These are phyloP conservation scores for Quercus cerris DNA, from an alignment of 306 rosid genomes.

Conservation along the genomic window DNA sequence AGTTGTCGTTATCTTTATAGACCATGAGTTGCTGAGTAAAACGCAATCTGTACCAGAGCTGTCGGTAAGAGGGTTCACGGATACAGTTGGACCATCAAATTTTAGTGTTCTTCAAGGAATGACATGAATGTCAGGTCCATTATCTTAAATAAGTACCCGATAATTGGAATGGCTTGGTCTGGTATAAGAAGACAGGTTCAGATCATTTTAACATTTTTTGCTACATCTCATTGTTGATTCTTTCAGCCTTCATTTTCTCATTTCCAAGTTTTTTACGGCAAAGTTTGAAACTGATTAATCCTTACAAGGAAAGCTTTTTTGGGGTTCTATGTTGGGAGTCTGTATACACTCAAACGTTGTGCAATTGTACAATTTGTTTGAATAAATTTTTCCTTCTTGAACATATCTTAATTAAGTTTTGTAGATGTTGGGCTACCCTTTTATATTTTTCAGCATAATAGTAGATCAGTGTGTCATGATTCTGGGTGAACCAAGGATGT, in stretches of 20 bases:
- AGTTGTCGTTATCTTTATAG: constrained; percentile 67
- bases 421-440: not conserved
- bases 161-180: constrained; percentile 31
- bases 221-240: constrained; percentile 47
- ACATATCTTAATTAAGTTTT: not conserved
- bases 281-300: constrained; percentile 15
- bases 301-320: not conserved
- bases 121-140: constrained; percentile 37
- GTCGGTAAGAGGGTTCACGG: constrained; percentile 66
- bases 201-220: constrained; percentile 43
- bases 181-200: constrained; percentile 32
- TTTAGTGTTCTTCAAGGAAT: constrained; percentile 44
- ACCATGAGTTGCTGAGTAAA: constrained; percentile 54
- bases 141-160: constrained; percentile 25
- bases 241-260: constrained; percentile 25
- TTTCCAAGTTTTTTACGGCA: constrained; percentile 18
- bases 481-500: too few species aligned
- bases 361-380: constrained; percentile 6
- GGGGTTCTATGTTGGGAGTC: constrained; percentile 17
- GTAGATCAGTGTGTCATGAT: too few species aligned
- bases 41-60: constrained; percentile 50
- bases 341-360: constrained; percentile 14
- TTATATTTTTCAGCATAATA: too few species aligned
- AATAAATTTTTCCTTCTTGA: not conserved
- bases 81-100: constrained; percentile 68